Evolutionary conservation across 805 yeast genomes (phyloP), one percentile per base, ranked within the genome.

Genomic region (Debaryomyces tyrocola): DNA sequence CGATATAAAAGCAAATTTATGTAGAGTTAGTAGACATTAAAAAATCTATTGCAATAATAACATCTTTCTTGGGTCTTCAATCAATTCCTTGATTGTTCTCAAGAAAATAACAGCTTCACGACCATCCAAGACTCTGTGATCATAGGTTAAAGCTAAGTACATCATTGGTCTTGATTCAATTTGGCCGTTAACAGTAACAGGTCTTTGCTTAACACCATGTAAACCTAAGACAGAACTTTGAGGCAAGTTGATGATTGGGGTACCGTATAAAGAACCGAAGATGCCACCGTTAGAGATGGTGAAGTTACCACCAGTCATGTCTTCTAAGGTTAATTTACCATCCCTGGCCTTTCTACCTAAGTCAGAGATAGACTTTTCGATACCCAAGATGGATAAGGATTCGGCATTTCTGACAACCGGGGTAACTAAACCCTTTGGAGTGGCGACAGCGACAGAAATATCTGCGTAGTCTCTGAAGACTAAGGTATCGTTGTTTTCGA

Each of bases 271-370:
- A 20, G 98, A 94, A 54, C 99, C 99, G 63, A 94, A 94, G 48
- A 94, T 97, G 72, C 99, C 99, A 69, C 99, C 99, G 77, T 94
- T 94, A 46, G 98, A 94, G 62, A 94, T 94, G 63, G 99, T 94
- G 80, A 94, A 91, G 50, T 98, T 91, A 71, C 99, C 99, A 70
- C 99, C 99, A 51, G 97, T 82, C 98, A 94, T 92, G 72, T 94
- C 99, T 78, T 94, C 99, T 55, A 94, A 74, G 46, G 97, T 89
- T 65, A 94, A 81, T 76, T 94, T 91, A 64, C 94, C 94, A 67
- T 92, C 98, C 73, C 98, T 88, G 53, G 99, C 99, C 77, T 90
- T 92, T 65, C 75, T 77, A 73, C 97, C 94, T 62, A 94, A 78
- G 58, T 74, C 72, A 46, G 82, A 67, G 56, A 94, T 92, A 71